phyloP scores from a whole-genome alignment of 441 rosid species.

The Syzygium syzygioides region DNA sequence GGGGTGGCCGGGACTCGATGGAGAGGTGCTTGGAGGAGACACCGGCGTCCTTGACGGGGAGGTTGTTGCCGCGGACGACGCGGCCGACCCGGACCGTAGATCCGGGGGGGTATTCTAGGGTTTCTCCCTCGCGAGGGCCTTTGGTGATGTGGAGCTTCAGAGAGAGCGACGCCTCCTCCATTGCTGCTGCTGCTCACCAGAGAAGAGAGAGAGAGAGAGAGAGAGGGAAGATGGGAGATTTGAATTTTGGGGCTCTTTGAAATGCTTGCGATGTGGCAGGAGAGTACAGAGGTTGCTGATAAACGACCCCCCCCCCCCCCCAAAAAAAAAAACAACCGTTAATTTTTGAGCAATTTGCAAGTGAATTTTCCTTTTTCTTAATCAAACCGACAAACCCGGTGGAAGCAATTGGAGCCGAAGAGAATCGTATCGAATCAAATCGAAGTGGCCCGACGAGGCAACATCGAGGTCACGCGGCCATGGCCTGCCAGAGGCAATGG shows the following conservation, averaged over 20 bases:
- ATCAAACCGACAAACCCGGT: fast-evolving
- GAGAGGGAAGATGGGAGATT: background rate
- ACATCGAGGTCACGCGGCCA: fast-evolving
- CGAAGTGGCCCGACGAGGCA: background rate
- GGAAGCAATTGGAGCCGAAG: background rate
- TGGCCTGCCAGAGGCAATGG: fast-evolving
- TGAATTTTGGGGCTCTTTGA: background rate
- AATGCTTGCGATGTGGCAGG: background rate
- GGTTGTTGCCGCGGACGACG: conserved; percentile 55
- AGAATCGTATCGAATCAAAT: background rate
- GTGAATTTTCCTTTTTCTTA: fast-evolving
- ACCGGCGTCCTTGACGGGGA: conserved; percentile 61
- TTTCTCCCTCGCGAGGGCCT: conserved; percentile 71
- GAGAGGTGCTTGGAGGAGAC: conserved; percentile 67
- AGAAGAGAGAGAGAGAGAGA: background rate
- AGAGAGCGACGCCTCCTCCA: conserved; percentile 17
- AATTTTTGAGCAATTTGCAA: background rate
- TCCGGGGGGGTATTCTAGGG: conserved; percentile 39
- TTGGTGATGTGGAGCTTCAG: conserved; percentile 35
- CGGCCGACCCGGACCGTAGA: conserved; percentile 56
- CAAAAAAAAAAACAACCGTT: background rate
- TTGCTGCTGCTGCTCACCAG: background rate
- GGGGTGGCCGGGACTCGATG: conserved; percentile 23
- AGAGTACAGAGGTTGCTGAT: background rate
- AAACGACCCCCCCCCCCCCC: background rate